Percentiles rank a stretch among this genome's conserved stretches.
These are phyloP conservation scores for Candida maris DNA, from an alignment of 805 yeast species.

Conservation along the genomic window DNA sequence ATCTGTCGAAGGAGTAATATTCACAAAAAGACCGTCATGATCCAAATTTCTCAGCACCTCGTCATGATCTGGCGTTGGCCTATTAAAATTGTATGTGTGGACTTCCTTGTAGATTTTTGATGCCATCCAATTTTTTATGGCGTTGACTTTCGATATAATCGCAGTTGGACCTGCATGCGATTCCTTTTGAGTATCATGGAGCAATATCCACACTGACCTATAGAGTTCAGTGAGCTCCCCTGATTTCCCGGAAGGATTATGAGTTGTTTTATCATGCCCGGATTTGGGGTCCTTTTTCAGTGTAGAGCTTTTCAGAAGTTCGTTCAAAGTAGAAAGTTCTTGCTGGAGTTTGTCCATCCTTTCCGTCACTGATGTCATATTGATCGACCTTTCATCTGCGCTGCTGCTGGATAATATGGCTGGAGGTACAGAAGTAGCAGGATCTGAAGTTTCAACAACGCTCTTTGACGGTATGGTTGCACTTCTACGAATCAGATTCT, in stretches of 20 bases:
- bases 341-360: too few species aligned
- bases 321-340: too few species aligned
- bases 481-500: too few species aligned
- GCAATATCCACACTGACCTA: constrained; percentile 12
- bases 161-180: constrained; percentile 24
- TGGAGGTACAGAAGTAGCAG: too few species aligned
- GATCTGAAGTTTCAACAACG: too few species aligned
- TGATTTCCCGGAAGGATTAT: too few species aligned
- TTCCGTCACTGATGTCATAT: too few species aligned
- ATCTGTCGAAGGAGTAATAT: constrained; percentile 1
- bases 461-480: too few species aligned
- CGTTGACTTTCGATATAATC: constrained; percentile 24
- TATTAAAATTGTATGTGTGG: constrained; percentile 4
- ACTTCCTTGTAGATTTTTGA: constrained; percentile 13
- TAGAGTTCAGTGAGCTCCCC: constrained; percentile 7
- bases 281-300: not conserved
- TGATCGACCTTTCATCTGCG: too few species aligned
- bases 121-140: constrained; percentile 19
- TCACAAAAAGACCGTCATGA: not conserved
- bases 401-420: too few species aligned
- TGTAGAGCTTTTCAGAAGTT: constrained; percentile 1
- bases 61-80: constrained; percentile 12
- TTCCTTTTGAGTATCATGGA: constrained; percentile 12
- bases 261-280: not conserved
- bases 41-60: constrained; percentile 8